A percentile compares a stretch with the other conserved stretches of the same genome.
phyloP scores from a whole-genome alignment of 208 protist genomes.

The Wallacemonas sp. region DNA sequence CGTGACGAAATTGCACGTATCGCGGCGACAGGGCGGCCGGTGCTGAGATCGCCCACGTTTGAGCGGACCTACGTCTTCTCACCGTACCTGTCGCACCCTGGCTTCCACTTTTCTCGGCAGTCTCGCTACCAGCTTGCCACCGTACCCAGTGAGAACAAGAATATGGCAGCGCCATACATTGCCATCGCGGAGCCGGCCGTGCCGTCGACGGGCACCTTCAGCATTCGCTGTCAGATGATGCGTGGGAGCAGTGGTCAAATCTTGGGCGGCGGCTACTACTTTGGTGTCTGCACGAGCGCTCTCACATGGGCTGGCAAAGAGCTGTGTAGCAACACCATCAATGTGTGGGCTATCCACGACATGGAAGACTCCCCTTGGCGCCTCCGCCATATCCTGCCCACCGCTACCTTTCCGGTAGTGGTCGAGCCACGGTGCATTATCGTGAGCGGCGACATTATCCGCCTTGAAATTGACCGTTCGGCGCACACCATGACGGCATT shows the following conservation, averaged over 20 bases:
- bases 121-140: constrained; percentile 78
- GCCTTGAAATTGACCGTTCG: constrained; percentile 76
- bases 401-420: constrained; percentile 53
- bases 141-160: constrained; percentile 61
- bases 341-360: constrained; percentile 90
- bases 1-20: background rate
- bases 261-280: constrained; percentile 90
- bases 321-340: constrained; percentile 49
- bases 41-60: constrained; percentile 38
- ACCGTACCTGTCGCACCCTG: constrained; percentile 63
- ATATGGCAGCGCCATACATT: constrained; percentile 78
- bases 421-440: constrained; percentile 84
- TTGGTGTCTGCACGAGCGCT: constrained; percentile 68
- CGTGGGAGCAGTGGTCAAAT: constrained; percentile 84
- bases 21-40: constrained; percentile 6
- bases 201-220: constrained; percentile 46
- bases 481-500: constrained; percentile 80
- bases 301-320: constrained; percentile 78
- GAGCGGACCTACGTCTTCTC: constrained; percentile 74
- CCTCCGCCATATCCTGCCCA: constrained; percentile 63
- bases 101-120: constrained; percentile 59
- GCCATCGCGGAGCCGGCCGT: constrained; percentile 83
- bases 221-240: constrained; percentile 79
- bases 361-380: constrained; percentile 87
- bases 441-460: constrained; percentile 86